These are phyloP conservation scores for Tylopilus cervinicoccineus DNA, from an alignment of 768 basidiomycete species.

Conservation along the genomic window DNA sequence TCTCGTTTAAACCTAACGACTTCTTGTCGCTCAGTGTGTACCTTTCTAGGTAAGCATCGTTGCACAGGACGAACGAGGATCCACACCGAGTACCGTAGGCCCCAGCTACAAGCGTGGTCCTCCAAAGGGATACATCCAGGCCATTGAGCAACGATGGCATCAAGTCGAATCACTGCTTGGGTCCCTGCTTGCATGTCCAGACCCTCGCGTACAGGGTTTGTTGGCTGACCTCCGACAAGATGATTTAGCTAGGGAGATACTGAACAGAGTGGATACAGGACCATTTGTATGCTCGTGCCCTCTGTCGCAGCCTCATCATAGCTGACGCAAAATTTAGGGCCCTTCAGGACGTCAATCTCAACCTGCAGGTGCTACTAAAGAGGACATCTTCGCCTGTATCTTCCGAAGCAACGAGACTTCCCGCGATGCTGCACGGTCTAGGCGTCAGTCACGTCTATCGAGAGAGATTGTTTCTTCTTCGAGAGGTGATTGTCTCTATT, in stretches of 20 bases:
- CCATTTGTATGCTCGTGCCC: slow-evolving; percentile 57
- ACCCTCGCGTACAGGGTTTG: slow-evolving; percentile 58
- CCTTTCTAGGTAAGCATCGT: slow-evolving; percentile 50
- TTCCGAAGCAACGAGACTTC: slow-evolving; percentile 53
- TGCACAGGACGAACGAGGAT: neutral
- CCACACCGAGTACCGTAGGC: slow-evolving; percentile 37
- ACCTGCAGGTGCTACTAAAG: slow-evolving; percentile 61
- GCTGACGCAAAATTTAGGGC: slow-evolving; percentile 42
- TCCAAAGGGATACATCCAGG: slow-evolving; percentile 89
- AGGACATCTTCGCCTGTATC: slow-evolving; percentile 76
- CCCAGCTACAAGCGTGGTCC: slow-evolving; percentile 82
- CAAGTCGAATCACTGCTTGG: slow-evolving; percentile 90
- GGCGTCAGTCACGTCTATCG: slow-evolving; percentile 71
- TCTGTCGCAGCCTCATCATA: neutral
- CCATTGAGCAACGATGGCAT: slow-evolving; percentile 89
- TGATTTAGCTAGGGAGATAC: slow-evolving; percentile 71
- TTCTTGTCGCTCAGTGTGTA: slow-evolving; percentile 46
- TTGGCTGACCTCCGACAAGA: slow-evolving; percentile 66
- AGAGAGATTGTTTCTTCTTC: slow-evolving; percentile 77
- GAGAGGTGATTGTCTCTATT: slow-evolving; percentile 38
- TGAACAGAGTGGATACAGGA: slow-evolving; percentile 71
- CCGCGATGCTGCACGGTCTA: slow-evolving; percentile 56
- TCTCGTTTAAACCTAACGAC: slow-evolving; percentile 9
- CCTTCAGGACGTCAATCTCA: slow-evolving; percentile 63
- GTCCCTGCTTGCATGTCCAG: slow-evolving; percentile 69